These are phyloP conservation scores for Capsella bursapastoris DNA, from an alignment of 345 rosid genomes.

Conservation along the genomic window DNA sequence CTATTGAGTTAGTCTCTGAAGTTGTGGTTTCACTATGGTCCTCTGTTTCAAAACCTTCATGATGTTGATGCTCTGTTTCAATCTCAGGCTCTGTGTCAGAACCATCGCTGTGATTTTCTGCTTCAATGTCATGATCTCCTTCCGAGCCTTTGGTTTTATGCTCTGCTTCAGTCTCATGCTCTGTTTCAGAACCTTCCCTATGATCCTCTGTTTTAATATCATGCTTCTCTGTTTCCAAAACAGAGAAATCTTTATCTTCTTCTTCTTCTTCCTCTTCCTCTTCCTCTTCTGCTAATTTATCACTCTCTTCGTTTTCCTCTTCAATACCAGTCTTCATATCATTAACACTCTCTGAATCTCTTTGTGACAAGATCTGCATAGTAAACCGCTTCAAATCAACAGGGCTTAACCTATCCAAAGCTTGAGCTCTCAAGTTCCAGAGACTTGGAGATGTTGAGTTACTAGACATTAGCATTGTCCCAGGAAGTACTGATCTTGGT, in stretches of 20 bases:
- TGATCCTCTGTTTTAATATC: neutral
- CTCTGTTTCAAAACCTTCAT: neutral
- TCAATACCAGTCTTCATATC: slow-evolving; percentile 31
- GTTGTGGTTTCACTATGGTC: slow-evolving; percentile 15
- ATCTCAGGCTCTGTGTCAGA: neutral
- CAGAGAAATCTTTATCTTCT: neutral
- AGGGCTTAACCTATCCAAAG: slow-evolving; percentile 72
- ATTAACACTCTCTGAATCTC: slow-evolving; percentile 33
- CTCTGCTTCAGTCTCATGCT: slow-evolving; percentile 2
- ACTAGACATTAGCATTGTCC: slow-evolving; percentile 35
- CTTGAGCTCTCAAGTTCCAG: slow-evolving; percentile 63
- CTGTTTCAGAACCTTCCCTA: neutral
- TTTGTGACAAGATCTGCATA: slow-evolving; percentile 48
- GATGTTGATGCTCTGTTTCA: slow-evolving; percentile 13
- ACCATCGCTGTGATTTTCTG: neutral
- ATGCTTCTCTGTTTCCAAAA: slow-evolving; percentile 23
- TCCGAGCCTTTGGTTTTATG: neutral
- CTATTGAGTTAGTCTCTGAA: slow-evolving; percentile 17
- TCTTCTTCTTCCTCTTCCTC: neutral
- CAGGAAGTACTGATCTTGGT: slow-evolving; percentile 52
- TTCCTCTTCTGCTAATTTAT: neutral
- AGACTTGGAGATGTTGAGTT: slow-evolving; percentile 47
- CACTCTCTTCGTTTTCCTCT: slow-evolving; percentile 39
- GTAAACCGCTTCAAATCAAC: slow-evolving; percentile 65
- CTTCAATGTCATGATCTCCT: slow-evolving; percentile 1